Evolutionary conservation across 768 basidiomycete genomes (phyloP), one percentile per base, ranked within the genome.

Genomic region (Boletus fagicola): DNA sequence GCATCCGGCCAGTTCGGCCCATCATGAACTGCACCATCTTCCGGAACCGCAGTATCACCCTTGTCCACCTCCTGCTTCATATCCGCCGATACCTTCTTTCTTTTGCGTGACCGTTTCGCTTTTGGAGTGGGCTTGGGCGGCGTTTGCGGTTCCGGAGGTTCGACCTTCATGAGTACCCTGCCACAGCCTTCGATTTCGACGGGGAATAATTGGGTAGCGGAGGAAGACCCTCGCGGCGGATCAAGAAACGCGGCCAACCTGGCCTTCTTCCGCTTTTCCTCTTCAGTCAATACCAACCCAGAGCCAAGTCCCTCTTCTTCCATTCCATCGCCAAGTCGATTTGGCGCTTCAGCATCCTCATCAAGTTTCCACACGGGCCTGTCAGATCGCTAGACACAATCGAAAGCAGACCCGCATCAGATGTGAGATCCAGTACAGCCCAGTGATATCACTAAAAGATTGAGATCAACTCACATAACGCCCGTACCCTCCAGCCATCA

Each of bases 401-500:
- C 42, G 30, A 35, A 53, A 48, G 53, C n/a, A 51, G 28, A 49
- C 28, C 40, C 45, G 16, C 31, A 36, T 60, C 39, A 67, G 63
- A 61, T 47, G 46, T 39, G 36, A 53, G n/a, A 55, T 70, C 20
- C 47, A 49, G n/a, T 44, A 30, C 53, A 36, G 8, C 43, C 44
- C 58, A 40, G 20, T 47, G 33, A n/a, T 44, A 58, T 10, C 20
- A n/a, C 57, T 49, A 28, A 16, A 51, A 55, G 36, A 33, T 36
- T 22, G 28, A 35, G 16, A 24, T 24, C n/a, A 47, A 75, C 84
- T 71, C 68, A 86, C 89, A 70, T 90, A 91, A 59, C 80, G 80
- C 1, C 85, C 87, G 70, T 91, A 91, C 9, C 90, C 89, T 31
- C 88, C 88, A 20, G 88, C 88, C 82, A 90, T 88, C 42, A 91